phyloP scores from a whole-genome alignment of 805 yeast genomes.

The Myxozyma monticola region DNA sequence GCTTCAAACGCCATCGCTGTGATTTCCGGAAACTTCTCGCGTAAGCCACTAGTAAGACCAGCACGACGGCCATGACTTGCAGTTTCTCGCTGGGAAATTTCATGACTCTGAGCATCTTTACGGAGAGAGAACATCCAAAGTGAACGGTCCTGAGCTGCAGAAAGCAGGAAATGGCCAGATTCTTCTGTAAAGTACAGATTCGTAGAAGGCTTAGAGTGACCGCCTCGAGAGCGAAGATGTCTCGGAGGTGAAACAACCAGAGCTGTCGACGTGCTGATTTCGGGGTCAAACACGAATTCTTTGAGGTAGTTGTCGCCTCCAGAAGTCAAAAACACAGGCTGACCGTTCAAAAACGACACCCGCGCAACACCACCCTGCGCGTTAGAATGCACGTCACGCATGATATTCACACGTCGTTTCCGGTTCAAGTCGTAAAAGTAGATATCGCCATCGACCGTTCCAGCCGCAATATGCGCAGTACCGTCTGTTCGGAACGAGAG shows the following conservation, averaged over 20 bases:
- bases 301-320: conserved; percentile 90
- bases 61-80: conserved; percentile 39
- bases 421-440: conserved; percentile 79
- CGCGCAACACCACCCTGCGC: conserved; percentile 72
- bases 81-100: conserved; percentile 73
- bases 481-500: conserved; percentile 91
- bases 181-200: conserved; percentile 73
- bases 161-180: conserved; percentile 76
- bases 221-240: conserved; percentile 88
- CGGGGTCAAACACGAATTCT: conserved; percentile 92
- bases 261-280: conserved; percentile 57
- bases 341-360: conserved; percentile 80
- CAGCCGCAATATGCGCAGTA: conserved; percentile 75
- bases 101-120: conserved; percentile 95
- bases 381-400: conserved; percentile 66
- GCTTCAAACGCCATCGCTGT: conserved; percentile 36
- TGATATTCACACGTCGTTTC: conserved; percentile 70
- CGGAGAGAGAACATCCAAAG: conserved; percentile 91
- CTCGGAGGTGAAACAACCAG: conserved; percentile 81
- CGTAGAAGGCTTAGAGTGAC: conserved; percentile 92
- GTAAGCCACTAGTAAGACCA: conserved; percentile 32
- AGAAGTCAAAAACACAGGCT: conserved; percentile 81
- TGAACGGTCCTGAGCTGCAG: conserved; percentile 82
- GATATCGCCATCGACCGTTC: conserved; percentile 76
- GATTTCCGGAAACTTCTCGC: conserved; percentile 77